Percentiles rank a stretch among this genome's conserved stretches.
These are phyloP conservation scores for Plantago ovata DNA, from an alignment of 257 asterid genomes.

Conservation along the genomic window DNA sequence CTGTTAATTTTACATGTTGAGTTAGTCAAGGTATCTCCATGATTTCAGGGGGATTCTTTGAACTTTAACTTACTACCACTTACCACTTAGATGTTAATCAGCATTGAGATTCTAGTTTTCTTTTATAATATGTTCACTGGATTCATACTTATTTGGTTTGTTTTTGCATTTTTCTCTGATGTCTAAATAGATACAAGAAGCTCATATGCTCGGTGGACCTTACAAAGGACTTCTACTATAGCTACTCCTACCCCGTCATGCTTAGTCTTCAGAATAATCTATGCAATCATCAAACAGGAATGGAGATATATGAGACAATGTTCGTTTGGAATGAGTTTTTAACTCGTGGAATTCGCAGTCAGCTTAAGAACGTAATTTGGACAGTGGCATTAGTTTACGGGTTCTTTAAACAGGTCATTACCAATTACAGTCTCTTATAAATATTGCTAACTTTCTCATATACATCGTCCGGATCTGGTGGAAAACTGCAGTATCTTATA, in stretches of 20 bases:
- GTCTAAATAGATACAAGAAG: constrained; percentile 72
- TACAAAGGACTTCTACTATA: constrained; percentile 94
- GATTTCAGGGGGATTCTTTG: too few species aligned
- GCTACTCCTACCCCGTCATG: constrained; percentile 96
- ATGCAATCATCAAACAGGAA: constrained; percentile 53
- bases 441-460: too few species aligned
- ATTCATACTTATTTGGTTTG: constrained; percentile 39
- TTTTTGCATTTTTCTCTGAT: constrained; percentile 31
- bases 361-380: constrained; percentile 82
- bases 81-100: constrained; percentile 21
- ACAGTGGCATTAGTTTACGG: constrained; percentile 94
- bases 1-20: too few species aligned
- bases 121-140: constrained; percentile 11
- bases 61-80: background rate
- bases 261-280: constrained; percentile 86
- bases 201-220: constrained; percentile 92
- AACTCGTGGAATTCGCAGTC: constrained; percentile 79
- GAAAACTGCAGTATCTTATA: too few species aligned
- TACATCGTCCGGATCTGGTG: too few species aligned
- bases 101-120: constrained; percentile 12
- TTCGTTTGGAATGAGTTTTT: constrained; percentile 96
- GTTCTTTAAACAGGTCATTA: constrained; percentile 91
- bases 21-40: too few species aligned
- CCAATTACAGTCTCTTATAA: too few species aligned
- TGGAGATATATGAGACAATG: constrained; percentile 77